These are phyloP conservation scores for Beauveria brongniartii DNA, from an alignment of 2,329 filamentous ascomycete genomes.

Conservation along the genomic window DNA sequence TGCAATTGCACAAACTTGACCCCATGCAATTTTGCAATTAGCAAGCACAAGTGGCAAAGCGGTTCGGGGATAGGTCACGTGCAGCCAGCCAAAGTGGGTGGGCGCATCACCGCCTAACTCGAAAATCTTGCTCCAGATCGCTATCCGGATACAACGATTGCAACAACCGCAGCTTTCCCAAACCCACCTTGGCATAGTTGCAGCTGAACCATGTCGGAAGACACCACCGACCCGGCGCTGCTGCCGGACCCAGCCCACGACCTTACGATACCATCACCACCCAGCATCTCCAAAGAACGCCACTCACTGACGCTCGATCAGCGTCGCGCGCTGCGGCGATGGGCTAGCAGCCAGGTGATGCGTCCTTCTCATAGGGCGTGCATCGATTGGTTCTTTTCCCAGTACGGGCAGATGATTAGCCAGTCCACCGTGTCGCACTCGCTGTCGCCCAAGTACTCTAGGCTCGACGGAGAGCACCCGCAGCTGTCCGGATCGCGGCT, in stretches of 20 bases:
- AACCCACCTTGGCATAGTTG: conserved; percentile 15
- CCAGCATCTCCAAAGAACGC: conserved; percentile 35
- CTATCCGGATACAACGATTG: conserved; percentile 21
- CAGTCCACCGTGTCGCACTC: conserved; percentile 57
- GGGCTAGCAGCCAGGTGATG: conserved; percentile 48
- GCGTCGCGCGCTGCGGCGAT: conserved; percentile 50
- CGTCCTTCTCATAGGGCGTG: conserved; percentile 53
- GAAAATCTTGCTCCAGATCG: conserved; percentile 16
- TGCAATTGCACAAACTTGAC: conserved; percentile 3
- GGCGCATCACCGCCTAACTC: conserved; percentile 25
- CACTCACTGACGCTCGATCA: conserved; percentile 55
- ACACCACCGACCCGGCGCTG: conserved; percentile 31
- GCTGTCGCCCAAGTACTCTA: conserved; percentile 53
- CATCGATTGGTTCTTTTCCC: conserved; percentile 53
- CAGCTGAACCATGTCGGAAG: conserved; percentile 26
- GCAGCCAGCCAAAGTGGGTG: conserved; percentile 12
- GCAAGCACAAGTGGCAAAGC: conserved; percentile 8
- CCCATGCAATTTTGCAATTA: conserved; percentile 8
- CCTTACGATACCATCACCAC: conserved; percentile 15
- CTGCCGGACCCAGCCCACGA: conserved; percentile 25
- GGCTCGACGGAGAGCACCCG: conserved; percentile 50
- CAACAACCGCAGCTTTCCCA: conserved; percentile 16
- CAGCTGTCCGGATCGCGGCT: conserved; percentile 55
- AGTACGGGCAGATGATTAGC: conserved; percentile 53
- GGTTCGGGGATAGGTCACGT: conserved; percentile 7